Evolutionary conservation across 148 eudicot genomes (phyloP).

Genomic region (Drosera capensis): DNA sequence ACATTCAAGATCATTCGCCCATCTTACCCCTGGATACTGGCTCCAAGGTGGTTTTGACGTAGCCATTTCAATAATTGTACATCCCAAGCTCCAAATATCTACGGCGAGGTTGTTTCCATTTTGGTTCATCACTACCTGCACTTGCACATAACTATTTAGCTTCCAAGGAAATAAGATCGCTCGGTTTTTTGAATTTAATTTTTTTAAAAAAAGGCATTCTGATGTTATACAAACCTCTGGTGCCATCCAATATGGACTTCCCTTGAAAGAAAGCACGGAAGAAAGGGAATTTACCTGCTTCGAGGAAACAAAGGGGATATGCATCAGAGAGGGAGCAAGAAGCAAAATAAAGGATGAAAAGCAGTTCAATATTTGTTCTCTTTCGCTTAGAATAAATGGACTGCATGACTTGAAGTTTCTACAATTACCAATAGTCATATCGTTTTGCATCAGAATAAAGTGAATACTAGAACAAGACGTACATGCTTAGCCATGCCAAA

Average conservation of each 20-base stretch:
- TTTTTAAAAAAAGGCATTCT: not conserved
- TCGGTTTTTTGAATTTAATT: not conserved
- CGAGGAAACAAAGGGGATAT: not conserved
- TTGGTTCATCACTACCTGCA: conserved; percentile 83
- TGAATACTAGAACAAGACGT: no score
- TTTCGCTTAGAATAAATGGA: no score
- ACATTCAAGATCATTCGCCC: not conserved
- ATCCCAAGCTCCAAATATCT: conserved; percentile 97
- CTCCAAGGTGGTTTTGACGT: conserved; percentile 94
- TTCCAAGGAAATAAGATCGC: not conserved
- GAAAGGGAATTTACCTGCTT: conserved; percentile 49
- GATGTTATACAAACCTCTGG: conserved; percentile 53
- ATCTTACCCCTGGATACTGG: conserved; percentile 81
- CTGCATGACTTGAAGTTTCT: no score
- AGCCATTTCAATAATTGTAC: conserved; percentile 94
- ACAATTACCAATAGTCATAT: no score
- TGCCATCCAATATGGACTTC: conserved; percentile 99
- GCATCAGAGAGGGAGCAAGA: not conserved
- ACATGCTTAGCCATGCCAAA: conserved; percentile 99
- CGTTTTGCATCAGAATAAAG: no score
- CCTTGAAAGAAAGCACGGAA: conserved; percentile 87
- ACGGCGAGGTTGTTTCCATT: conserved; percentile 81
- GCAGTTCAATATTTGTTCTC: no score
- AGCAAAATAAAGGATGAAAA: not conserved
- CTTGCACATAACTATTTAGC: conserved; percentile 1